These are phyloP conservation scores for Paxillus ammoniavirescens DNA, from an alignment of 768 basidiomycete species.

Conservation along the genomic window DNA sequence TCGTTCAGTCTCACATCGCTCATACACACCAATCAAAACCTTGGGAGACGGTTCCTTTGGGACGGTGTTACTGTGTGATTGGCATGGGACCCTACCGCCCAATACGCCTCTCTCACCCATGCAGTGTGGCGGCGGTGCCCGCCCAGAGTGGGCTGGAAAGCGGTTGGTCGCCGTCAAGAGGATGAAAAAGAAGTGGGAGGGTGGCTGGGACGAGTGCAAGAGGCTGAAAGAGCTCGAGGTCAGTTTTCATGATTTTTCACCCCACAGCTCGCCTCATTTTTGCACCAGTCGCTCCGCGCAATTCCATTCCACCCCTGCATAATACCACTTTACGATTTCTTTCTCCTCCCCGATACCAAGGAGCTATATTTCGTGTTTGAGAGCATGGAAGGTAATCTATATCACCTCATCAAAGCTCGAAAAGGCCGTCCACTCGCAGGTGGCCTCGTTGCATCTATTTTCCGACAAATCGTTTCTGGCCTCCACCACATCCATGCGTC, in stretches of 20 bases:
- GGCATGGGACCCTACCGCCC: slow-evolving; percentile 93
- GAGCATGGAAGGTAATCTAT: slow-evolving; percentile 99
- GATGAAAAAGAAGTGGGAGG: slow-evolving; percentile 98
- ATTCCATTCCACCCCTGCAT: slow-evolving; percentile 96
- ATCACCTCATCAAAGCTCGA: slow-evolving; percentile 97
- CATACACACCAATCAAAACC: slow-evolving; percentile 93
- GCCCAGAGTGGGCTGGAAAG: slow-evolving; percentile 94
- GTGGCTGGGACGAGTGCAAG: slow-evolving; percentile 97
- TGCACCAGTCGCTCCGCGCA: slow-evolving; percentile 79
- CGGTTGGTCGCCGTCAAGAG: slow-evolving; percentile 95
- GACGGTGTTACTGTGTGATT: slow-evolving; percentile 98
- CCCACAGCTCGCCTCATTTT: slow-evolving; percentile 13
- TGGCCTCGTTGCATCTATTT: slow-evolving; percentile 93
- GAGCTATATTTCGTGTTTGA: slow-evolving; percentile 99
- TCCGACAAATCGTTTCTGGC: slow-evolving; percentile 87
- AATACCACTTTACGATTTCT: slow-evolving; percentile 98
- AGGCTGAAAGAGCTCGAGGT: slow-evolving; percentile 95
- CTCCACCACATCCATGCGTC: slow-evolving; percentile 88
- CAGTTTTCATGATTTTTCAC: slow-evolving; percentile 31
- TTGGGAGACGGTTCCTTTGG: slow-evolving; percentile 99
- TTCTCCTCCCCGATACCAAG: slow-evolving; percentile 92
- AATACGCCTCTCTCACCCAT: slow-evolving; percentile 90
- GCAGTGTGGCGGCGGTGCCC: slow-evolving; percentile 90
- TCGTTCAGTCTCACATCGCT: slow-evolving; percentile 71
- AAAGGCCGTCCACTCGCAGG: slow-evolving; percentile 95